A percentile compares a stretch with the other conserved stretches of the same genome.
These are phyloP conservation scores for Rhizopus arrhizus DNA, from an alignment of 371 early-diverging fungal genomes.

Conservation along the genomic window DNA sequence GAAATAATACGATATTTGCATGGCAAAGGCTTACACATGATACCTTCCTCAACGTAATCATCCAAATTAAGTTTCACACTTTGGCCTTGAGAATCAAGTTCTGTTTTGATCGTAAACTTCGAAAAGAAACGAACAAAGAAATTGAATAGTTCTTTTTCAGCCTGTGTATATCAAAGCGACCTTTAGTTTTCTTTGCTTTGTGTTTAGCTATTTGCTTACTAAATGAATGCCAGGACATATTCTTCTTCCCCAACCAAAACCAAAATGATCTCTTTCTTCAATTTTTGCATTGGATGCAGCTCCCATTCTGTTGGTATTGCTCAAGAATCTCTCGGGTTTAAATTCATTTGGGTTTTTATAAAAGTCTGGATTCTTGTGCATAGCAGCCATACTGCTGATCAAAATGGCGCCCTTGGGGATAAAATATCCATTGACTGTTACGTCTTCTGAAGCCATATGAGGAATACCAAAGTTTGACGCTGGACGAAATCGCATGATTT, in stretches of 20 bases:
- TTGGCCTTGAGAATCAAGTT: not conserved
- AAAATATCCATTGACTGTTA: not conserved
- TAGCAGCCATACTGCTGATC: slow-evolving; percentile 6
- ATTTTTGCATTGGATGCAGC: slow-evolving; percentile 6
- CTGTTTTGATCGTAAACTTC: slow-evolving; percentile 6
- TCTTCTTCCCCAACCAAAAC: slow-evolving; percentile 14
- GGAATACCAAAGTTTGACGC: slow-evolving; percentile 8
- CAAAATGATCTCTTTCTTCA: slow-evolving; percentile 5
- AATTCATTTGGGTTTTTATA: slow-evolving; percentile 9
- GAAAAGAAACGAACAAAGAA: slow-evolving; percentile 12
- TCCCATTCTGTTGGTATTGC: slow-evolving; percentile 1
- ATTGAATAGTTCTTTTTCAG: slow-evolving; percentile 18
- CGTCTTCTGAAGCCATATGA: slow-evolving; percentile 8
- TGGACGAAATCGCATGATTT: slow-evolving; percentile 13
- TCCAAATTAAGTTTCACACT: no score
- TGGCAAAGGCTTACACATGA: no score
- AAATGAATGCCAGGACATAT: not conserved
- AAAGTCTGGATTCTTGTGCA: slow-evolving; percentile 5
- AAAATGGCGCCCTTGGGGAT: slow-evolving; percentile 9
- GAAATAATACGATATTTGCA: no score
- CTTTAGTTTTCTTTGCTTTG: not conserved
- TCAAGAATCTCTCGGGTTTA: slow-evolving; percentile 13
- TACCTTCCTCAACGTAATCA: no score
- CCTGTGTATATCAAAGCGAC: not conserved
- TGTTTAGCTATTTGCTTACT: not conserved